Evolutionary conservation across 2,329 filamentous ascomycete genomes (phyloP).

Genomic region (Hymenoscyphus occultus): DNA sequence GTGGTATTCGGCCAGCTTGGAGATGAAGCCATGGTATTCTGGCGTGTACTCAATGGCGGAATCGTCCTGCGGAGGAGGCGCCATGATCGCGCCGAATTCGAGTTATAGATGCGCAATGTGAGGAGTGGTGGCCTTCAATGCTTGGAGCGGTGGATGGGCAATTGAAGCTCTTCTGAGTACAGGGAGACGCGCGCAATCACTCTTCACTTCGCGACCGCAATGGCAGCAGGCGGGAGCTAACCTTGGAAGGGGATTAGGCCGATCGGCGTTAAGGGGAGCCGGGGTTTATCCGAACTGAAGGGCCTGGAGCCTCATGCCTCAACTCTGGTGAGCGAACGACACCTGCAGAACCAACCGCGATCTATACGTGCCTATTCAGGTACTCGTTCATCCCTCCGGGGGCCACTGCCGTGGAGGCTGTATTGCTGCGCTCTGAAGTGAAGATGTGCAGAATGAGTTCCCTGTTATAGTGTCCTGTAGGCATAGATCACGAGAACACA

Average conservation of each 20-base stretch:
- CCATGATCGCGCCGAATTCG: conserved; percentile 24
- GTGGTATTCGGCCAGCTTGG: conserved; percentile 70
- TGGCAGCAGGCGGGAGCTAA: not conserved
- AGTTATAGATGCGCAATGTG: not conserved
- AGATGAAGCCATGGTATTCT: conserved; percentile 78
- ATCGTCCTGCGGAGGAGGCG: conserved; percentile 22
- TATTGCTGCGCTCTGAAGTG: not conserved
- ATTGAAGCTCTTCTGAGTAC: not conserved
- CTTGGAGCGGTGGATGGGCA: not conserved
- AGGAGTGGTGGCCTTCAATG: not conserved
- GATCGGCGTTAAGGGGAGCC: not conserved
- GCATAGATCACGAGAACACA: not conserved
- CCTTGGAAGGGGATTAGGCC: not conserved
- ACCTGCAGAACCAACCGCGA: not conserved
- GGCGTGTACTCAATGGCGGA: conserved; percentile 44
- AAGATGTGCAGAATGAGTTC: not conserved
- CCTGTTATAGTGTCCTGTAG: not conserved
- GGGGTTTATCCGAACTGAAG: no score
- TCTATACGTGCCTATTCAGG: not conserved
- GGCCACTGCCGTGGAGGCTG: not conserved
- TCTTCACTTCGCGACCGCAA: not conserved
- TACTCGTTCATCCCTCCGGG: not conserved
- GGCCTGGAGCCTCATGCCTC: no score
- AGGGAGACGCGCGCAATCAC: conserved; percentile 1
- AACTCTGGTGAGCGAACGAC: no score